Conservation (phyloP, 352 stramenopile genomes). For the Globisporangium parvum region DNA sequence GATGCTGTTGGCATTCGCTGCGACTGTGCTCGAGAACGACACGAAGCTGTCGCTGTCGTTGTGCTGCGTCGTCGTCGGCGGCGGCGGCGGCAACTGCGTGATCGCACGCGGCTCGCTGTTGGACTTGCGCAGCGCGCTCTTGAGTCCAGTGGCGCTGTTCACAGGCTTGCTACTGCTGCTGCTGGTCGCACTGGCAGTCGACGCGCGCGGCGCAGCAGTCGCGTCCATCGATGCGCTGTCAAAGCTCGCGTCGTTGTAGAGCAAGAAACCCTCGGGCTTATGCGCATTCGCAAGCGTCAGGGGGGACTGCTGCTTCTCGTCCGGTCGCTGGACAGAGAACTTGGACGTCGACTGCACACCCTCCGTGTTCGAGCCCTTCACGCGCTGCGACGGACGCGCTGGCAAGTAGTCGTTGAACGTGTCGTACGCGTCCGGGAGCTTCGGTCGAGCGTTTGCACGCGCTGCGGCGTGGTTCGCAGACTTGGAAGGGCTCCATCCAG, state of each 20-base stretch:
- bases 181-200: neutral
- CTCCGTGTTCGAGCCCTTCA: constrained; percentile 38
- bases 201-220: neutral
- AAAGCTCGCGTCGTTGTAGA: constrained; percentile 19
- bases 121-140: constrained; percentile 12
- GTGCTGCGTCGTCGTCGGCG: neutral
- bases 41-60: constrained; percentile 13
- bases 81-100: neutral
- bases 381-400: constrained; percentile 34
- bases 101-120: constrained; percentile 12
- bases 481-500: neutral
- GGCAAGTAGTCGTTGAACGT: constrained; percentile 75
- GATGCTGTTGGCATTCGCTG: neutral
- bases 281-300: constrained; percentile 1
- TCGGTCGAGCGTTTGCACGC: constrained; percentile 3
- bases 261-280: constrained; percentile 14
- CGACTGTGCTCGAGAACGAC: constrained; percentile 13
- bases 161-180: neutral
- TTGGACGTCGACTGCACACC: constrained; percentile 25
- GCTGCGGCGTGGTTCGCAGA: neutral
- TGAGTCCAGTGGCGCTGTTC: neutral
- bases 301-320: constrained; percentile 16
- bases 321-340: constrained; percentile 27
- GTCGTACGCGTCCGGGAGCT: constrained; percentile 41
- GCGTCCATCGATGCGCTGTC: constrained; percentile 5